Base-by-base conservation (phyloP, 139 green algal genomes). In the Coccomyxa sp. region DNA sequence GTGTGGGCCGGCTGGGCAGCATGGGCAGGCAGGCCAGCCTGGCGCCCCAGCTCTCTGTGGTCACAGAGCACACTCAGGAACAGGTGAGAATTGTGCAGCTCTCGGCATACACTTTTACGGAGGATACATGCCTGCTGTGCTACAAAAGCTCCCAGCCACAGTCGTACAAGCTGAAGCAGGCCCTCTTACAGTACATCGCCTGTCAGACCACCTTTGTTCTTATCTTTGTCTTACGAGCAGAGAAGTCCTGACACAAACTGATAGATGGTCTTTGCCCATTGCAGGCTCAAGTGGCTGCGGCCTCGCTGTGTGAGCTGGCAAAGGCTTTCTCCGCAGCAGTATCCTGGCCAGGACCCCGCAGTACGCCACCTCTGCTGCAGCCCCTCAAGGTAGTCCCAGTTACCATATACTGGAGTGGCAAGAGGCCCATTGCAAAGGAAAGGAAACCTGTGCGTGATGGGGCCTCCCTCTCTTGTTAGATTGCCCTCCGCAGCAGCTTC, bases 241-340 rank as follows among this genome's bases (percentile, higher is more conserved):
- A 64, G 5, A 64, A 12, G 27, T 64, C 5, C 50, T 31, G 5
- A 64, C 22, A 64, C 22, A 64, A 64, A 7, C 50, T 7, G 50
- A 64, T 3, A 3, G 5, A 22, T 18, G 1, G 22, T 2, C 22
- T 64, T 18, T 64, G 4, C 27, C 18, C 50, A 6, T 64, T 4
- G 50, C 50, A 64, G 50, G 50, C 50, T 64, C 18, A 64, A 3
- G 50, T 31, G 50, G 50, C 50, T 3, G 50, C 50, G 27, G 50
- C 50, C 5, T 18, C 50, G 18, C 50, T 64, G 2, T 64, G 50
- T 22, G 50, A 31, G 50, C 50, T 64, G 50, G 50, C 50, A 31
- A 64, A 76, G 24, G 70, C 31, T 34, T 81, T 81, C 41, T 72
- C 77, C 54, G 77, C 69, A 31, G 58, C 77, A 38, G 77, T 81